Conservation (phyloP, 768 basidiomycete species). For the Pleurotus tuber-regium region DNA sequence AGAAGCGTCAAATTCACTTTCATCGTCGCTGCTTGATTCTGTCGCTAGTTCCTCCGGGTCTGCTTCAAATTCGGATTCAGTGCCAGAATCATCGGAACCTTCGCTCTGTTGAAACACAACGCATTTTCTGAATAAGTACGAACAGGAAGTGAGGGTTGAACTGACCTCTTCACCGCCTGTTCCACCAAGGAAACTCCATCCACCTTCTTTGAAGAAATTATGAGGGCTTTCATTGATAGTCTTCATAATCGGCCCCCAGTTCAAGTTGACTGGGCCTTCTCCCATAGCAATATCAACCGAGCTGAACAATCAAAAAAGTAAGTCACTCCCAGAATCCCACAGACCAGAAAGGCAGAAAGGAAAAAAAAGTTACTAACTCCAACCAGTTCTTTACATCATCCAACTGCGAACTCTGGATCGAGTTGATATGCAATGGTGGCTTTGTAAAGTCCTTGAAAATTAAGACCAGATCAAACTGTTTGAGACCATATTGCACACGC, state of each 20-base stretch:
- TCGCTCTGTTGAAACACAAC: slow-evolving; percentile 42
- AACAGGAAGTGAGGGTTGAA: slow-evolving; percentile 8
- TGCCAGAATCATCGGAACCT: slow-evolving; percentile 42
- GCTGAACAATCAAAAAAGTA: slow-evolving; percentile 37
- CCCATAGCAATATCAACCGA: slow-evolving; percentile 96
- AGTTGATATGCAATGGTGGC: slow-evolving; percentile 92
- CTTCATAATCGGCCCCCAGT: slow-evolving; percentile 99
- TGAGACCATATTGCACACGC: slow-evolving; percentile 93
- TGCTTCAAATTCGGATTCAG: slow-evolving; percentile 45
- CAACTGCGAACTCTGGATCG: slow-evolving; percentile 84
- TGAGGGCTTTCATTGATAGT: slow-evolving; percentile 95
- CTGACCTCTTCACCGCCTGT: slow-evolving; percentile 62
- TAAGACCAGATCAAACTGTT: slow-evolving; percentile 97
- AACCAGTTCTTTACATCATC: slow-evolving; percentile 99
- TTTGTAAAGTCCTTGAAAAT: slow-evolving; percentile 97
- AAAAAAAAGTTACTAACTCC: slow-evolving; percentile 64
- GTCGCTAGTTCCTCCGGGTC: slow-evolving; percentile 60
- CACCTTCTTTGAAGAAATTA: slow-evolving; percentile 95
- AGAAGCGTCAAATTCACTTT: slow-evolving; percentile 69
- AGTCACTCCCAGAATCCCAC: too few species aligned
- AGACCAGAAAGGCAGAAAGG: slow-evolving; percentile 5
- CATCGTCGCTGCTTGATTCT: slow-evolving; percentile 48
- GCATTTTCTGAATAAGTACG: slow-evolving; percentile 3
- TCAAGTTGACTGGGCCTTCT: slow-evolving; percentile 95
- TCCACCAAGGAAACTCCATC: slow-evolving; percentile 89